Evolutionary conservation across 768 basidiomycete species (phyloP).

Genomic region (Gloeophyllum trabeum): DNA sequence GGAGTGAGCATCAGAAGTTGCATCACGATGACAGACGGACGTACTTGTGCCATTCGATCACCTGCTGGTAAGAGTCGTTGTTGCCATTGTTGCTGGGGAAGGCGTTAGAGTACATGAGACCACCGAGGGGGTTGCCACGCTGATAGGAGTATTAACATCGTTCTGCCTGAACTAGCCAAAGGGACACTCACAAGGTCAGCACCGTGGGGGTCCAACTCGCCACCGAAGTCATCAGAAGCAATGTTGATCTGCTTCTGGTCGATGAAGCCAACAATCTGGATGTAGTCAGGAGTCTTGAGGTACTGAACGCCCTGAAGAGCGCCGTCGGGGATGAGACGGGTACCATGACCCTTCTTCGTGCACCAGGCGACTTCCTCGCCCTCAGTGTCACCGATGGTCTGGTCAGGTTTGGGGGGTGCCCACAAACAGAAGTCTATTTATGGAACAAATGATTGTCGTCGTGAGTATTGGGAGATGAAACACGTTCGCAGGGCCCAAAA

Average conservation of each 20-base stretch:
- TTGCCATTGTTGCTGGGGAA: constrained; percentile 30
- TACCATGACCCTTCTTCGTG: constrained; percentile 57
- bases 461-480: background rate
- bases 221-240: constrained; percentile 44
- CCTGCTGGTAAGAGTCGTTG: constrained; percentile 36
- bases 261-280: constrained; percentile 51
- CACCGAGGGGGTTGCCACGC: constrained; percentile 79
- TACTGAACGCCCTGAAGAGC: constrained; percentile 56
- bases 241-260: constrained; percentile 53
- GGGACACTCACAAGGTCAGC: constrained; percentile 42
- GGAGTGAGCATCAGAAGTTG: background rate
- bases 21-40: constrained; percentile 13
- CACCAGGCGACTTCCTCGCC: constrained; percentile 70
- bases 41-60: constrained; percentile 60
- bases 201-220: constrained; percentile 71
- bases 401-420: constrained; percentile 40
- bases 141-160: constrained; percentile 11
- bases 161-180: background rate
- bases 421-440: constrained; percentile 67
- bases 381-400: constrained; percentile 54
- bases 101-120: constrained; percentile 50
- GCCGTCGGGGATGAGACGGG: constrained; percentile 61
- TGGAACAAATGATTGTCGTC: constrained; percentile 18
- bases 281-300: constrained; percentile 45
- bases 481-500: background rate